Evolutionary conservation across 2,329 filamentous ascomycete species (phyloP), one percentile per base, ranked within the genome.

Genomic region (Fusarium praegraminearum): DNA sequence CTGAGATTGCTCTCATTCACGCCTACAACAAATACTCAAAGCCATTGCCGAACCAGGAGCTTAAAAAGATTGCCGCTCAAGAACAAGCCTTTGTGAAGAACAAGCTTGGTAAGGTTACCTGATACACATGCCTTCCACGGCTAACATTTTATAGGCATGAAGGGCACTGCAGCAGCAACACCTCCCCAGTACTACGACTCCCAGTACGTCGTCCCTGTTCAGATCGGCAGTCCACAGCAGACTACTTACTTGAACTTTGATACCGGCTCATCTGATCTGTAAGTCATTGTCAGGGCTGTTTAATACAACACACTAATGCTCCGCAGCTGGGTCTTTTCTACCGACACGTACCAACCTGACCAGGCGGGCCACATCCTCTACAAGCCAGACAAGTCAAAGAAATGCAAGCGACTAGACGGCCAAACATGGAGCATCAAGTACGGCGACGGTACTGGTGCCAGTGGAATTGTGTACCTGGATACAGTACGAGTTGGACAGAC

Each of bases 201-300:
- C 5, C 84, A 89, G 75, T 91, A 89, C 60, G 79, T 90, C 32
- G 84, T 86, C 58, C 87, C 89, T 0, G 87, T 93, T 47, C 83
- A 81, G 3, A 82, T 93, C 66, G 92, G 91, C 45, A 85, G 75
- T 2, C 84, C 83, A 8, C 69, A 77, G 8, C 88, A 90, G 71
- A 86, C 81, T 5, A 76, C 93, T 67, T 85, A 88, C 62, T 77
- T 94, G 64, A 90, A 93, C 76, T 86, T 94, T 64, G 92, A 94
- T 70, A 94, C 91, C 16, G 80, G 80, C 5, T 82, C 80, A 15
- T 72, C 90, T 84, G 67, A 91, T 83, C 67, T 82, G 80, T 80
- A 74, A 75, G 78, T 60, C 7, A 22, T 8, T 1, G 22, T 9
- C 2, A 12, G 9, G 16, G 4, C 16, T 1, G 1, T 12, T 1